Evolutionary conservation across 331 rosid species (phyloP).

Genomic region (Acacia pycnantha): DNA sequence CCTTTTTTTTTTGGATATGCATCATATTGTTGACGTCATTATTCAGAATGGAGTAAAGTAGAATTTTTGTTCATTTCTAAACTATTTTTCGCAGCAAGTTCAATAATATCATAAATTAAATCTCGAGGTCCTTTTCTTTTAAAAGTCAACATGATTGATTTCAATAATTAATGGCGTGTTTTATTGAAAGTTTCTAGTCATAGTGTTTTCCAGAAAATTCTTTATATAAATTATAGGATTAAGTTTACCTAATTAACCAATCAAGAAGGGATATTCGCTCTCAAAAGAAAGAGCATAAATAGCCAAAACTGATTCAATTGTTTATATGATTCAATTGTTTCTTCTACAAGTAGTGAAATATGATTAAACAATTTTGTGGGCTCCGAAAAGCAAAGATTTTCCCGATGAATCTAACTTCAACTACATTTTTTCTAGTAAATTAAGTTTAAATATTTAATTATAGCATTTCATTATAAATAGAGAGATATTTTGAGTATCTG

Average conservation of each 20-base stretch:
- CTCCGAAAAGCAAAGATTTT: neutral
- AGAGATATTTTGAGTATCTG: neutral
- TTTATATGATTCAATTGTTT: neutral
- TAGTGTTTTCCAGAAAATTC: slow-evolving; percentile 15
- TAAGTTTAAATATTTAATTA: neutral
- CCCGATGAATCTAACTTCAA: neutral
- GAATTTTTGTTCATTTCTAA: neutral
- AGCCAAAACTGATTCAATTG: neutral
- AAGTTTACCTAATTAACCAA: neutral
- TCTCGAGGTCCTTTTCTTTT: neutral
- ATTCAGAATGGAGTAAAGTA: neutral
- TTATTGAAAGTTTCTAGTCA: neutral
- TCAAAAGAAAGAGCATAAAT: neutral
- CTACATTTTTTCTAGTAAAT: neutral
- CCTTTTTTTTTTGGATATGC: neutral
- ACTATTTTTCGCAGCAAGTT: neutral
- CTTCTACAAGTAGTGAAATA: neutral
- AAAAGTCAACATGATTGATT: slow-evolving; percentile 9
- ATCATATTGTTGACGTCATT: neutral
- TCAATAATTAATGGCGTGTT: slow-evolving; percentile 12
- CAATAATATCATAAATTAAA: neutral
- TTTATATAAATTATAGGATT: neutral
- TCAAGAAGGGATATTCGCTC: neutral
- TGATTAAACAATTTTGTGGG: neutral
- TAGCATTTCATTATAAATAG: neutral